phyloP scores from a whole-genome alignment of 805 yeast species.

The Ogataea zsoltii region DNA sequence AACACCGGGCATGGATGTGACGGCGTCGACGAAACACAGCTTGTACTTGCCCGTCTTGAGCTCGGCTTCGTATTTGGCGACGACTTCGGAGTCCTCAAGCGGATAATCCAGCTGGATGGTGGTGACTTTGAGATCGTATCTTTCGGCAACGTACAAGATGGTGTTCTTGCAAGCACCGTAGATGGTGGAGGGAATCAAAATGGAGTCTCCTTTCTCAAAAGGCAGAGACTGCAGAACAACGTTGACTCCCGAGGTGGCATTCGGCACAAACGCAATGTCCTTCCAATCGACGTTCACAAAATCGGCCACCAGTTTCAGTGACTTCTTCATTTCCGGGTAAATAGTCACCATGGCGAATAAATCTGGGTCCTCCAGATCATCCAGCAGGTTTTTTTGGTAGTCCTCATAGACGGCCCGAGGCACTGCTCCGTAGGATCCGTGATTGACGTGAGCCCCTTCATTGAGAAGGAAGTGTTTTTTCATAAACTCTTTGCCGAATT shows the following conservation, averaged over 20 bases:
- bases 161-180: conserved; percentile 59
- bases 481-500: conserved; percentile 50
- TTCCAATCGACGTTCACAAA: conserved; percentile 48
- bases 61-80: conserved; percentile 34
- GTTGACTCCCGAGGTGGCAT: conserved; percentile 64
- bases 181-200: conserved; percentile 49
- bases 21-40: conserved; percentile 55
- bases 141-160: conserved; percentile 40
- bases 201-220: conserved; percentile 50
- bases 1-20: conserved; percentile 66
- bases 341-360: conserved; percentile 36
- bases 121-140: conserved; percentile 37
- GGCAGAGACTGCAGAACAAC: conserved; percentile 55
- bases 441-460: conserved; percentile 50
- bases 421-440: conserved; percentile 63
- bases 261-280: conserved; percentile 53
- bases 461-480: conserved; percentile 47
- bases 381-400: conserved; percentile 31
- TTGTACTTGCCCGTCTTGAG: conserved; percentile 33
- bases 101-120: conserved; percentile 46
- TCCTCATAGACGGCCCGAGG: conserved; percentile 49
- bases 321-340: conserved; percentile 31
- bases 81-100: conserved; percentile 41
- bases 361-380: conserved; percentile 48
- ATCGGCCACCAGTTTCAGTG: conserved; percentile 40